A percentile compares a stretch with the other conserved stretches of the same genome.
Evolutionary conservation across 139 green algal genomes (phyloP).

Genomic region (Protoeuglena noctilucae): DNA sequence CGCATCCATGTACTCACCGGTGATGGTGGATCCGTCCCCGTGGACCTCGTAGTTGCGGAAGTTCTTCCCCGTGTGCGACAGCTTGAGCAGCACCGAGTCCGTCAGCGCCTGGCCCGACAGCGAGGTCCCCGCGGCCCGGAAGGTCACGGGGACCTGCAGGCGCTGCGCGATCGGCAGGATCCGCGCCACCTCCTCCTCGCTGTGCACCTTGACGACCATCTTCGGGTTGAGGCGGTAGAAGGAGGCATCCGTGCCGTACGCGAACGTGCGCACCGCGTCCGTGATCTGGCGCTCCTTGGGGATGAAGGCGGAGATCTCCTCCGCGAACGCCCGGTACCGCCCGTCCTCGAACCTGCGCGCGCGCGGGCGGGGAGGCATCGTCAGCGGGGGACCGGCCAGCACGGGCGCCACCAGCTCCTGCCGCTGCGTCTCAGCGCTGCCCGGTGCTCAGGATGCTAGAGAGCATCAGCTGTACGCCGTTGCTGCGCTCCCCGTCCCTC

Average conservation of each 20-base stretch:
- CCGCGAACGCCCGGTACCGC: conserved; percentile 62
- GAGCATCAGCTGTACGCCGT: too few relatives aligned
- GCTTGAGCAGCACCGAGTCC: conserved; percentile 87
- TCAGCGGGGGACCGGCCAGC: neutral
- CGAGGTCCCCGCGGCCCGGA: conserved; percentile 83
- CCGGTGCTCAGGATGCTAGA: too few relatives aligned
- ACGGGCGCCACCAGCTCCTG: neutral
- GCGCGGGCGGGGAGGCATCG: neutral
- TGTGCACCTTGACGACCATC: conserved; percentile 66
- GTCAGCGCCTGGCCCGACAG: conserved; percentile 80
- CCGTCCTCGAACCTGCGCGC: conserved; percentile 59
- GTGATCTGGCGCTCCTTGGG: conserved; percentile 56
- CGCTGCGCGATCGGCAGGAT: conserved; percentile 73
- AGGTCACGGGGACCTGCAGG: conserved; percentile 82
- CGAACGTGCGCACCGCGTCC: conserved; percentile 82
- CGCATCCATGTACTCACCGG: too few relatives aligned
- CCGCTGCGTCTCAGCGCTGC: too few relatives aligned
- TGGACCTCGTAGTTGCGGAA: conserved; percentile 83
- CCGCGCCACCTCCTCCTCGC: conserved; percentile 65
- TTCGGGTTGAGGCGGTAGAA: conserved; percentile 90
- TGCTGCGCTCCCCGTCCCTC: too few relatives aligned
- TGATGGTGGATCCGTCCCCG: conserved; percentile 42
- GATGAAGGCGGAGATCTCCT: conserved; percentile 68
- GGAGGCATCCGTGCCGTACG: conserved; percentile 82
- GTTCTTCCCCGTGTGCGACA: conserved; percentile 87